phyloP scores from a whole-genome alignment of 2,329 filamentous ascomycete species.

The Sclerotinia spermophila region DNA sequence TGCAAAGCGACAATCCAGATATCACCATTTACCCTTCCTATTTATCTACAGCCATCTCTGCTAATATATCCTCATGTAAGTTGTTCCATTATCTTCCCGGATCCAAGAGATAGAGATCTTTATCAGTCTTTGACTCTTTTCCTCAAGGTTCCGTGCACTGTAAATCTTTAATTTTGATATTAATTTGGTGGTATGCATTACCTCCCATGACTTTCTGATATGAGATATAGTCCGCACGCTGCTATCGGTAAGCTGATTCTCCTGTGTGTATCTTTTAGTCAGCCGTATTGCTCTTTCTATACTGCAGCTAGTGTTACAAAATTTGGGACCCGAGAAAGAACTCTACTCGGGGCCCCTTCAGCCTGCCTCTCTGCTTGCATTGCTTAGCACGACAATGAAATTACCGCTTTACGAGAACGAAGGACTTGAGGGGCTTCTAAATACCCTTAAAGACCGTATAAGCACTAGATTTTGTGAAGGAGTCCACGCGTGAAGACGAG shows the following conservation, averaged over 20 bases:
- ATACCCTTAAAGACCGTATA: neutral
- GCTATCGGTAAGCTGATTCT: neutral
- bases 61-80: neutral
- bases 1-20: neutral
- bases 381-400: conserved; percentile 6
- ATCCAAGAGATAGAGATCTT: neutral
- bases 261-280: neutral
- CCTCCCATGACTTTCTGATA: neutral
- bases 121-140: neutral
- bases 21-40: neutral
- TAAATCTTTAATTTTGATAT: neutral
- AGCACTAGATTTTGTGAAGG: neutral
- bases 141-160: neutral
- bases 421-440: neutral
- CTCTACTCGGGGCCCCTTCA: conserved; percentile 3
- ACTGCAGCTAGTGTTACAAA: neutral
- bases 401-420: neutral
- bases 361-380: conserved; percentile 7
- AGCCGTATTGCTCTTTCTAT: neutral
- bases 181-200: neutral
- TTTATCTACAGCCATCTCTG: neutral
- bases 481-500: neutral
- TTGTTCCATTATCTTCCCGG: neutral
- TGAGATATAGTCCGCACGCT: neutral
- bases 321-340: neutral